Base-by-base conservation (phyloP, 2,329 filamentous ascomycete genomes). In the Dryadomyces sulphureus region DNA sequence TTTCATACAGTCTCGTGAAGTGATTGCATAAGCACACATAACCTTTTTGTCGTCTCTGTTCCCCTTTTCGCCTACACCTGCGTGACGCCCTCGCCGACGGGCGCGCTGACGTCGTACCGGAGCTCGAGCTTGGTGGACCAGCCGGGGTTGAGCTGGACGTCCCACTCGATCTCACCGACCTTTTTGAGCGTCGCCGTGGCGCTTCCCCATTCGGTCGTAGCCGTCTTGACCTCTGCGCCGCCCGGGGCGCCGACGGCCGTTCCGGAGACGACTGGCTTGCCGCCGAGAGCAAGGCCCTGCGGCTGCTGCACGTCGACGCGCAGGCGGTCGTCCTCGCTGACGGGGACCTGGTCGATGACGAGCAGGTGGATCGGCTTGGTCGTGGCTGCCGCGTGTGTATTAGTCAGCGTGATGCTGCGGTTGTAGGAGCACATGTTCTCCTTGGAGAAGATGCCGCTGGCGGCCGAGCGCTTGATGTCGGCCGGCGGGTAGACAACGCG, bases 71-170 rank as follows among this genome's bases (percentile, higher is more conserved):
- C 19, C 46, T 47, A 52, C 27, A 44, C 49, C 54, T 60, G 56
- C 19, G 54, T 47, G 1, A 60, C 56, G 43, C 48, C 48, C 47
- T 77, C 72, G 8, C 68, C 69, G 16, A 59, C 59, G 1, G 79
- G 79, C 53, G 75, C 64, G 20, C 66, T 67, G 17, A 79, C 70
- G 49, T 75, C 69, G 59, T 83, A 84, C 61, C 79, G 75, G 49
- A 84, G 56, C 21, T 62, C 61, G 50, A 84, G 58, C 59, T 70
- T 72, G 16, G 75, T 72, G 4, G 70, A 67, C 54, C 69, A 68
- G 22, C 77, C 75, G 0, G 74, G 67, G 49, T 77, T 72, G 43
- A 83, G 58, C 38, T 58, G 65, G 11, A 82, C 67, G 45, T 73
- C 67, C 75, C 77, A 82, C 45, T 59, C 59, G 5, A 82, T 58